A percentile compares a stretch with the other conserved stretches of the same genome.
Conservation (phyloP, 2,329 filamentous ascomycete genomes). For the Cucurbitaria berberidis region DNA sequence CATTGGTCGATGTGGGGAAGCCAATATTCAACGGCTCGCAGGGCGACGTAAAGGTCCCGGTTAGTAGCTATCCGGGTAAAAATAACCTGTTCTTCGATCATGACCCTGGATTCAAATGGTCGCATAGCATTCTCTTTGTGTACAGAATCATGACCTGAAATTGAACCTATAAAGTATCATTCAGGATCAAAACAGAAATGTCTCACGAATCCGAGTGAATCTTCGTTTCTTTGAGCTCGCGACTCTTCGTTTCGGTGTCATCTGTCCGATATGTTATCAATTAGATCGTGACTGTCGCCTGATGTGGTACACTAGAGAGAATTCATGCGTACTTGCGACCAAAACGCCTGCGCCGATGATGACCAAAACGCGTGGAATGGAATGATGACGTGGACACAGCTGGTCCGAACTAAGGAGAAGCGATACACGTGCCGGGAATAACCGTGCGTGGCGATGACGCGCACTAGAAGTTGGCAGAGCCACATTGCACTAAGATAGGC, state of each 20-base stretch:
- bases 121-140: background rate
- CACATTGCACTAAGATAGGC: background rate
- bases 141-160: background rate
- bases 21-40: constrained; percentile 25
- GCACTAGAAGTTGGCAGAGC: constrained; percentile 2
- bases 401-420: constrained; percentile 26
- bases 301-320: background rate
- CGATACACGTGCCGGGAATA: constrained; percentile 17
- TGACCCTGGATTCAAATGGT: background rate
- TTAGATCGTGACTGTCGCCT: background rate
- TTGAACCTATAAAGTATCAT: too few species aligned
- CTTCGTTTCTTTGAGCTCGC: background rate
- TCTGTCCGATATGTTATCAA: background rate
- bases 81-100: constrained; percentile 18
- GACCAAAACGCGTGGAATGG: background rate
- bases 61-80: constrained; percentile 16
- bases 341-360: background rate
- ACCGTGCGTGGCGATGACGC: constrained; percentile 16
- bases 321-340: background rate
- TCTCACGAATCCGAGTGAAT: too few species aligned
- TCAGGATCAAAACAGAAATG: too few species aligned
- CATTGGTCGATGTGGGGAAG: constrained; percentile 24
- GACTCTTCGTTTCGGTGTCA: background rate
- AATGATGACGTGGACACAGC: constrained; percentile 26
- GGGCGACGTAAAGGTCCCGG: constrained; percentile 22